Evolutionary conservation across 805 yeast genomes (phyloP).

Genomic region (Suhomyces emberorum): DNA sequence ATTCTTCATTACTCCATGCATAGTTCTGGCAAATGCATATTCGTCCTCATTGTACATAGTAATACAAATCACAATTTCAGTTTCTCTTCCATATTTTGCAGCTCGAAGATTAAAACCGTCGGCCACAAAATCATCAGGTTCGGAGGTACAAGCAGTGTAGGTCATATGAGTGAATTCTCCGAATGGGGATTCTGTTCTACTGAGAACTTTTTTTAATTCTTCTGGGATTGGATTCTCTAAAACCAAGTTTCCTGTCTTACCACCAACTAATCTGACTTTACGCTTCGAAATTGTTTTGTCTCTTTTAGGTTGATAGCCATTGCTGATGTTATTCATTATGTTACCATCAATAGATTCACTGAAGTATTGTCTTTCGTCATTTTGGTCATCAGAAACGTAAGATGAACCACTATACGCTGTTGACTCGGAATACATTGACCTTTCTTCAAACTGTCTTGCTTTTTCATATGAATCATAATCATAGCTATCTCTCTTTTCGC

Average conservation of each 20-base stretch:
- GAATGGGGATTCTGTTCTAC: constrained; percentile 69
- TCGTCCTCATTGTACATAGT: constrained; percentile 99
- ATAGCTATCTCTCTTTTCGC: constrained; percentile 21
- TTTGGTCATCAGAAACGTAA: constrained; percentile 15
- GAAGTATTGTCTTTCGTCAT: constrained; percentile 33
- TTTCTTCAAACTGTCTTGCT: constrained; percentile 29
- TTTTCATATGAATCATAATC: constrained; percentile 38
- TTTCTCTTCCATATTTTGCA: constrained; percentile 82
- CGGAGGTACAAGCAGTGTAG: constrained; percentile 93
- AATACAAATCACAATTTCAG: constrained; percentile 86
- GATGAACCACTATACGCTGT: constrained; percentile 35
- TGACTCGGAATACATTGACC: constrained; percentile 34
- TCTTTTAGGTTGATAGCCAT: constrained; percentile 52
- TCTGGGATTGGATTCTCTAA: constrained; percentile 94
- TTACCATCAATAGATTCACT: constrained; percentile 46
- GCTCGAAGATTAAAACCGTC: constrained; percentile 86
- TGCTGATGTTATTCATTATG: constrained; percentile 42
- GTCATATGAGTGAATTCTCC: constrained; percentile 96
- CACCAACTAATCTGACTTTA: constrained; percentile 63
- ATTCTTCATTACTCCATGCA: constrained; percentile 92
- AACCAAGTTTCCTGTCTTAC: constrained; percentile 73
- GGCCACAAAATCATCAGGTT: constrained; percentile 77
- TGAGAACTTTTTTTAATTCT: constrained; percentile 77
- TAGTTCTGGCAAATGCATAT: constrained; percentile 80
- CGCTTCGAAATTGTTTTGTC: constrained; percentile 68